These are phyloP conservation scores for Aspergillus biplanus DNA, from an alignment of 495 filamentous ascomycete genomes.

Conservation along the genomic window DNA sequence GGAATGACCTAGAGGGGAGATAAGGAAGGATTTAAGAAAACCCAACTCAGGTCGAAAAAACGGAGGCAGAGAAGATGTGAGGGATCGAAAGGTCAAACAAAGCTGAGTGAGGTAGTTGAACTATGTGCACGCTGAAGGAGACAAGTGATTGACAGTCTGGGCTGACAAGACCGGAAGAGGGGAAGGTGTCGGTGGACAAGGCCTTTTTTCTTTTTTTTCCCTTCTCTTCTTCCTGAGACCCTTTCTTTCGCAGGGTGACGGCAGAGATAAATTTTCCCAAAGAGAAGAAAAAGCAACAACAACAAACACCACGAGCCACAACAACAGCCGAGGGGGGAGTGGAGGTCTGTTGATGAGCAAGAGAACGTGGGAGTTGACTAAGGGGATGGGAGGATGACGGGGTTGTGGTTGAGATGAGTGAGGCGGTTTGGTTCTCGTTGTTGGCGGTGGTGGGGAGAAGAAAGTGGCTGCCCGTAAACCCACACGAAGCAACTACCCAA, in stretches of 20 bases:
- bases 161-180: constrained; percentile 23
- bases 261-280: constrained; percentile 4
- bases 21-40: constrained; percentile 18
- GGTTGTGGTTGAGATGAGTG: constrained; percentile 31
- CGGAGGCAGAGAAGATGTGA: constrained; percentile 21
- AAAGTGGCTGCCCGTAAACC: constrained; percentile 30
- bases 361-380: constrained; percentile 21
- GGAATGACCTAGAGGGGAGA: constrained; percentile 18
- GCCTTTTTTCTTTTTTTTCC: constrained; percentile 15
- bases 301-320: constrained; percentile 19
- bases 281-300: constrained; percentile 18
- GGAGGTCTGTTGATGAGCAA: constrained; percentile 19
- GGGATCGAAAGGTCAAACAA: constrained; percentile 26
- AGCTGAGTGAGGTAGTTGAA: constrained; percentile 20
- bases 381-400: constrained; percentile 20
- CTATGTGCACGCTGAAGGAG: constrained; percentile 25
- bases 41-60: constrained; percentile 17
- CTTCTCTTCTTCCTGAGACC: constrained; percentile 12
- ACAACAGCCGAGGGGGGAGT: constrained; percentile 16
- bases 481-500: constrained; percentile 20
- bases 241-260: constrained; percentile 5
- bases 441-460: constrained; percentile 26
- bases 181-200: constrained; percentile 17
- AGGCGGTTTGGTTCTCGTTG: constrained; percentile 25
- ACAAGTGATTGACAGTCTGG: constrained; percentile 33